Percentiles rank a stretch among this genome's conserved stretches.
phyloP scores from a whole-genome alignment of 768 basidiomycete species.

The Phanerochaete carnosa region DNA sequence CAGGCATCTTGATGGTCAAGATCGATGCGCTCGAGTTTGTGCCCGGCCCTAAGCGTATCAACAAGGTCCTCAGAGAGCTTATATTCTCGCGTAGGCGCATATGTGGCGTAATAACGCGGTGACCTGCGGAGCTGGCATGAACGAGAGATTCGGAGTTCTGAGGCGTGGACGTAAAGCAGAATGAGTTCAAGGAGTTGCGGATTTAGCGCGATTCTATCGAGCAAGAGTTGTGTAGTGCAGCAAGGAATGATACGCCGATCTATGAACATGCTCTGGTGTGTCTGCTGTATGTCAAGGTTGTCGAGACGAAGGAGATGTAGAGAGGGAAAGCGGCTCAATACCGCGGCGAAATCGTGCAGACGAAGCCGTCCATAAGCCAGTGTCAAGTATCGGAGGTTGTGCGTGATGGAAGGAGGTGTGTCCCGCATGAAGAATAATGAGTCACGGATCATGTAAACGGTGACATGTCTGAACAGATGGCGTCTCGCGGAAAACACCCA shows the following conservation, averaged over 20 bases:
- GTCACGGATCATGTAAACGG: neutral
- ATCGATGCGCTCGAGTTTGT: neutral
- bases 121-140: neutral
- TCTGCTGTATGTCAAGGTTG: neutral
- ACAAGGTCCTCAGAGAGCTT: neutral
- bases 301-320: neutral
- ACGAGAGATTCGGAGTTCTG: neutral
- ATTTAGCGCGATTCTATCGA: neutral
- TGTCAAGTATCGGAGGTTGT: neutral
- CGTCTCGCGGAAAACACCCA: neutral
- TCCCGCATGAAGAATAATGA: neutral
- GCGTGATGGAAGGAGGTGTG: neutral
- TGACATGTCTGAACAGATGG: neutral
- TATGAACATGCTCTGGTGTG: too few relatives aligned
- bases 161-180: neutral
- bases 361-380: neutral
- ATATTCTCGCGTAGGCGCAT: neutral
- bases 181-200: neutral
- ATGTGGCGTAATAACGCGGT: neutral
- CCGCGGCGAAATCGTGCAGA: neutral
- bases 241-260: neutral
- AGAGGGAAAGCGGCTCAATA: neutral
- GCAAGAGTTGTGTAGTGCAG: neutral
- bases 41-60: neutral
- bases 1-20: neutral